These are phyloP conservation scores for Aspergillus candidus DNA, from an alignment of 2,329 filamentous ascomycete genomes.

Conservation along the genomic window DNA sequence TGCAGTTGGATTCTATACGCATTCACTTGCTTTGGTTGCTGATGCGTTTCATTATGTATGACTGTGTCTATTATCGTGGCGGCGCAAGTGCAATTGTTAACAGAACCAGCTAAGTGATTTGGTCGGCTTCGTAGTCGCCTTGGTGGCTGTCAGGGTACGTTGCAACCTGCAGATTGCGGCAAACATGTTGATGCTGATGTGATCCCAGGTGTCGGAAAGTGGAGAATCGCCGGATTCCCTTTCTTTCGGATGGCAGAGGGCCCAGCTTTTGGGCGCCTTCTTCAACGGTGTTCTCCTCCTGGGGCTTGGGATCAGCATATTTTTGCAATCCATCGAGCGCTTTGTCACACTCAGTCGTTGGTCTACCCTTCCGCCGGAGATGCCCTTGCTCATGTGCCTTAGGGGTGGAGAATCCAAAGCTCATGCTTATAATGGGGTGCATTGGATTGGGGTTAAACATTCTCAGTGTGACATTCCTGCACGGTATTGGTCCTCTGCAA, in stretches of 20 bases:
- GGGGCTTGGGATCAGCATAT: slow-evolving; percentile 65
- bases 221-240: slow-evolving; percentile 53
- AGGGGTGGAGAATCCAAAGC: slow-evolving; percentile 59
- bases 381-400: background rate
- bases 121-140: slow-evolving; percentile 61
- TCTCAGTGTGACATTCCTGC: slow-evolving; percentile 59
- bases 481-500: slow-evolving; percentile 41
- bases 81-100: slow-evolving; percentile 6
- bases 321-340: slow-evolving; percentile 66
- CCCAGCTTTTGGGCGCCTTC: slow-evolving; percentile 67
- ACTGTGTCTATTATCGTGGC: slow-evolving; percentile 1
- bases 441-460: slow-evolving; percentile 63
- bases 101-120: slow-evolving; percentile 60
- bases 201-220: slow-evolving; percentile 50
- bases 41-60: slow-evolving; percentile 73
- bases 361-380: slow-evolving; percentile 2
- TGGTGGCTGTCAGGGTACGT: slow-evolving; percentile 57
- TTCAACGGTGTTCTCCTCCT: slow-evolving; percentile 74
- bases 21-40: slow-evolving; percentile 65
- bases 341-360: slow-evolving; percentile 27
- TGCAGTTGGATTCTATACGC: slow-evolving; percentile 61
- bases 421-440: slow-evolving; percentile 64
- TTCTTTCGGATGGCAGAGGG: slow-evolving; percentile 71
- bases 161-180: background rate
- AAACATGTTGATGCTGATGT: slow-evolving; percentile 1